Evolutionary conservation across 768 basidiomycete species (phyloP).

Genomic region (Pulveroboletus sp.): DNA sequence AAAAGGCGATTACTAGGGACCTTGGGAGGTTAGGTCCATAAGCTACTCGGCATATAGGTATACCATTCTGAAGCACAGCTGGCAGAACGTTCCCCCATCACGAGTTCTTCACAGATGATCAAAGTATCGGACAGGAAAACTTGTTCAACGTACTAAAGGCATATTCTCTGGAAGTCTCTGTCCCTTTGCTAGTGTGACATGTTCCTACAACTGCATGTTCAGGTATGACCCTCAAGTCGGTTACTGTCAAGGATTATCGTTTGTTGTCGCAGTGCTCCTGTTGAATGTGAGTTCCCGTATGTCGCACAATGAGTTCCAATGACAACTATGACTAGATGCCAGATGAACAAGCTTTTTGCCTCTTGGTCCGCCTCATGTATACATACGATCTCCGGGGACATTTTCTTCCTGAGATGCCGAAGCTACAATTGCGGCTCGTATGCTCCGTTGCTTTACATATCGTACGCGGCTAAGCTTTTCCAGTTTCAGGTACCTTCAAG

Average conservation of each 20-base stretch:
- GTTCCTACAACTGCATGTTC: slow-evolving; percentile 8
- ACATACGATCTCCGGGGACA: slow-evolving; percentile 95
- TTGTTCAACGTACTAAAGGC: slow-evolving; percentile 97
- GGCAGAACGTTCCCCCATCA: slow-evolving; percentile 93
- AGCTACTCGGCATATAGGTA: not conserved
- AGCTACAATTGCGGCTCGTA: slow-evolving; percentile 86
- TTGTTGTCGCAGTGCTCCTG: slow-evolving; percentile 89
- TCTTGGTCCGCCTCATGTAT: slow-evolving; percentile 92
- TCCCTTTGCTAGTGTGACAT: not conserved
- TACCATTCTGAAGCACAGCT: slow-evolving; percentile 9
- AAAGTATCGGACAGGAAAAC: slow-evolving; percentile 95
- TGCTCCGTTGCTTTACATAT: slow-evolving; percentile 21
- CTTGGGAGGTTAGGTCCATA: slow-evolving; percentile 60
- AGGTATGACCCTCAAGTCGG: slow-evolving; percentile 92
- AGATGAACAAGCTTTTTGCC: slow-evolving; percentile 96
- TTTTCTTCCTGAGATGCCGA: slow-evolving; percentile 99
- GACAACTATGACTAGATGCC: slow-evolving; percentile 72
- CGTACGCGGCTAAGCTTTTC: not conserved
- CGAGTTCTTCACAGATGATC: slow-evolving; percentile 90
- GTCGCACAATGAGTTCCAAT: not conserved
- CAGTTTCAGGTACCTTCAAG: slow-evolving; percentile 55
- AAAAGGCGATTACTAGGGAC: slow-evolving; percentile 92
- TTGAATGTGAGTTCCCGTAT: slow-evolving; percentile 62
- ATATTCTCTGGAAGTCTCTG: slow-evolving; percentile 72
- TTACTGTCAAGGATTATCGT: slow-evolving; percentile 96